Evolutionary conservation across 2,329 filamentous ascomycete species (phyloP).

Genomic region (Trichoderma arundinaceum): DNA sequence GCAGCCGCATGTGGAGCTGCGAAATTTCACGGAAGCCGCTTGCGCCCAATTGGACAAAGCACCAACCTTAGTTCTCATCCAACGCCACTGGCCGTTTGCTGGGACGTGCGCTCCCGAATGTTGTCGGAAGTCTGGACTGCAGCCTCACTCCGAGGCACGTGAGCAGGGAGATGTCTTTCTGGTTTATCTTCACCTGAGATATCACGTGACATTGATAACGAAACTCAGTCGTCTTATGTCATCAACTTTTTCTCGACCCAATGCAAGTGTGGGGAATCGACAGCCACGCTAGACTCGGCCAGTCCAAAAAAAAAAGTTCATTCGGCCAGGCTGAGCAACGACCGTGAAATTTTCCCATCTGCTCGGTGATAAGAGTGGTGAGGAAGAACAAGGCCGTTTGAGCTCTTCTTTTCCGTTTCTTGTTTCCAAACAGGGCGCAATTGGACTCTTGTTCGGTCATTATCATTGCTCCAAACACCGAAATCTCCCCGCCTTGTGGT

Average conservation of each 20-base stretch:
- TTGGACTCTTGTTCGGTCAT: neutral
- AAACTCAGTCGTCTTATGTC: slow-evolving; percentile 36
- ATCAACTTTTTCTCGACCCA: slow-evolving; percentile 29
- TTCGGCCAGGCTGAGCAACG: slow-evolving; percentile 36
- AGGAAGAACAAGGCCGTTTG: neutral
- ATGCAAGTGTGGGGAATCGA: slow-evolving; percentile 31
- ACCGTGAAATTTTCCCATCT: slow-evolving; percentile 46
- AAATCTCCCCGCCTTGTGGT: neutral
- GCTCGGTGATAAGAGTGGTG: slow-evolving; percentile 27
- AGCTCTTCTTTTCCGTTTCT: neutral
- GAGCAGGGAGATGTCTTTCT: neutral
- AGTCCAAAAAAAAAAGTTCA: slow-evolving; percentile 46
- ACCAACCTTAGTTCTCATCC: neutral
- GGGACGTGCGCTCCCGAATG: neutral
- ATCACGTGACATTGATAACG: slow-evolving; percentile 32
- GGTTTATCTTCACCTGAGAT: slow-evolving; percentile 35
- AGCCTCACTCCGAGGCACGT: slow-evolving; percentile 13
- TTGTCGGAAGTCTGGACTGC: too few species aligned
- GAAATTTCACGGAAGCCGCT: neutral
- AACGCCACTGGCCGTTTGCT: neutral
- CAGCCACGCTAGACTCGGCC: slow-evolving; percentile 29
- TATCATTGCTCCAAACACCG: neutral
- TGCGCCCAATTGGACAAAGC: neutral
- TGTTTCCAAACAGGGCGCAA: neutral
- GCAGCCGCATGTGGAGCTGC: neutral